phyloP scores from a whole-genome alignment of 345 rosid genomes.

The Abelmoschus esculentus region DNA sequence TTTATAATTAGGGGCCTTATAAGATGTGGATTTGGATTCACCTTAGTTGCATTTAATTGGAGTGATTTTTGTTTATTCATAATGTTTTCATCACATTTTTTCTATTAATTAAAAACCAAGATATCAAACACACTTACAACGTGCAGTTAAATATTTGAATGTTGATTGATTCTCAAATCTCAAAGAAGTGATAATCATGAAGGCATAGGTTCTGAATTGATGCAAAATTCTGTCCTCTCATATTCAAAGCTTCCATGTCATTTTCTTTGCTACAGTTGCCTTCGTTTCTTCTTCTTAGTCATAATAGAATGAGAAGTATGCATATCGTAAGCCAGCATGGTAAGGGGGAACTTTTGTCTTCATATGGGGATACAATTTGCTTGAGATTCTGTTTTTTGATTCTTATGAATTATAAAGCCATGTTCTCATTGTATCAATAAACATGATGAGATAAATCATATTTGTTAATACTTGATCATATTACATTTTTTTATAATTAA shows the following conservation, averaged over 20 bases:
- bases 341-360: background rate
- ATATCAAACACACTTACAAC: background rate
- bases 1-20: background rate
- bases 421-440: constrained; percentile 9
- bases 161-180: background rate
- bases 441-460: background rate
- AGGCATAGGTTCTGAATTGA: background rate
- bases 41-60: background rate
- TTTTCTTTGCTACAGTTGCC: background rate
- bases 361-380: background rate
- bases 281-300: constrained; percentile 1
- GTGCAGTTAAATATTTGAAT: background rate
- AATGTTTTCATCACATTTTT: constrained; percentile 1
- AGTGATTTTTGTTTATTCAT: background rate
- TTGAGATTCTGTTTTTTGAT: background rate
- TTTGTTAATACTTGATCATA: background rate
- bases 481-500: background rate
- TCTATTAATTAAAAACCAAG: constrained; percentile 2
- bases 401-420: background rate
- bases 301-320: background rate
- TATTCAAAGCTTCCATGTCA: background rate
- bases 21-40: background rate
- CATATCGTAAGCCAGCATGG: background rate
- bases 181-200: constrained; percentile 1
- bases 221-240: background rate